Evolutionary conservation across 495 filamentous ascomycete genomes (phyloP).

Genomic region (Neurospora sp.): DNA sequence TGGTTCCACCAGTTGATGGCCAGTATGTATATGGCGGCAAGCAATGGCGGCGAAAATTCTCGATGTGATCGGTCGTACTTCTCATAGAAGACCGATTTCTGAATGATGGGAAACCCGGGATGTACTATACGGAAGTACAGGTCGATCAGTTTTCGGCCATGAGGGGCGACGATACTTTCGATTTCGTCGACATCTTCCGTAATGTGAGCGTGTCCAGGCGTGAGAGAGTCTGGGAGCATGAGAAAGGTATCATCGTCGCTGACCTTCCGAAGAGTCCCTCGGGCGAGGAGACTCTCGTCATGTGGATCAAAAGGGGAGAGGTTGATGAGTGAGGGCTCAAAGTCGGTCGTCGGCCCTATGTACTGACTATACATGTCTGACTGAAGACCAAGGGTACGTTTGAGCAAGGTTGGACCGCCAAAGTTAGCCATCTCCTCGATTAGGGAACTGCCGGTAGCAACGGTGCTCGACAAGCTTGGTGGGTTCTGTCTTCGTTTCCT

Average conservation of each 20-base stretch:
- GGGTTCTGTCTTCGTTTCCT: conserved; percentile 41
- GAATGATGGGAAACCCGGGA: conserved; percentile 81
- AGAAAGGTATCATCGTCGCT: conserved; percentile 78
- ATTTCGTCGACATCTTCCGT: conserved; percentile 65
- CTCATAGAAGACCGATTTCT: conserved; percentile 79
- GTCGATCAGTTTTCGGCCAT: conserved; percentile 72
- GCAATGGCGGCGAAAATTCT: conserved; percentile 70
- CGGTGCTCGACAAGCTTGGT: conserved; percentile 44
- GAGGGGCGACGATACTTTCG: conserved; percentile 70
- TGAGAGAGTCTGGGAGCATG: conserved; percentile 57
- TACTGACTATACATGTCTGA: conserved; percentile 52
- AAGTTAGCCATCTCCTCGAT: conserved; percentile 54
- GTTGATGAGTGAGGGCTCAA: conserved; percentile 63
- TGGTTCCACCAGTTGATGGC: conserved; percentile 85
- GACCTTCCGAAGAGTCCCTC: conserved; percentile 66
- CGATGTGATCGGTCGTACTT: conserved; percentile 67
- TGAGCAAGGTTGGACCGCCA: conserved; percentile 48
- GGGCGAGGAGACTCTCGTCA: conserved; percentile 57
- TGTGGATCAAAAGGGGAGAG: conserved; percentile 60
- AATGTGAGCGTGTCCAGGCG: conserved; percentile 50
- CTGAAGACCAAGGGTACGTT: conserved; percentile 56
- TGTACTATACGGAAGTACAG: conserved; percentile 85
- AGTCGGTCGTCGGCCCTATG: conserved; percentile 60
- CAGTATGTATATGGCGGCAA: conserved; percentile 84
- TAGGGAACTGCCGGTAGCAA: conserved; percentile 38